Percentiles rank a stretch among this genome's conserved stretches.
Evolutionary conservation across 2,329 filamentous ascomycete species (phyloP).

Genomic region (Mariannaea elegans): DNA sequence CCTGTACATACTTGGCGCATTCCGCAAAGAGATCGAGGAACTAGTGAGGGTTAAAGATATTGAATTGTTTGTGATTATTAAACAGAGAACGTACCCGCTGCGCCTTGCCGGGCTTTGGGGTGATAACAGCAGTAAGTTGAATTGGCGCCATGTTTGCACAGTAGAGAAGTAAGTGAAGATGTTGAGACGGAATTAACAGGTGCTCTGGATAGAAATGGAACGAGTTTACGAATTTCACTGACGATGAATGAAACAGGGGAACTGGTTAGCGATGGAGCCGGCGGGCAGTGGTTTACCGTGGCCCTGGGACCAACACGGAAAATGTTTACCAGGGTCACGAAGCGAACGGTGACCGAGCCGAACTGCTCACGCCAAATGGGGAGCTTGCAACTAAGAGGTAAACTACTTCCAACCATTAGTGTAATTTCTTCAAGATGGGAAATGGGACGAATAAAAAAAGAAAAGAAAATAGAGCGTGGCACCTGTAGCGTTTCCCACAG

Average conservation of each 20-base stretch:
- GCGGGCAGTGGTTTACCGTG: slow-evolving; percentile 2
- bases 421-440: too few relatives aligned
- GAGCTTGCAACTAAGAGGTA: too few relatives aligned
- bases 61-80: not conserved
- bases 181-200: not conserved
- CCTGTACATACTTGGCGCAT: slow-evolving; percentile 34
- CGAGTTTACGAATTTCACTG: not conserved
- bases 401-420: too few relatives aligned
- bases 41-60: slow-evolving; percentile 13
- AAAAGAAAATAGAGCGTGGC: not conserved
- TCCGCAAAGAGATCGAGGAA: slow-evolving; percentile 35
- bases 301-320: slow-evolving; percentile 17
- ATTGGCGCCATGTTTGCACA: slow-evolving; percentile 31
- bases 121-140: slow-evolving; percentile 39
- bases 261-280: slow-evolving; percentile 10
- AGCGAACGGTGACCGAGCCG: too few relatives aligned
- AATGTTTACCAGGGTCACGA: slow-evolving; percentile 23
- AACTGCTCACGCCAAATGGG: too few relatives aligned
- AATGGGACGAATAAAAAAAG: not conserved
- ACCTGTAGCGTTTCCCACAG: not conserved
- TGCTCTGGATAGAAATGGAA: not conserved
- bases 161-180: not conserved
- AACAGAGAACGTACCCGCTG: slow-evolving; percentile 25
- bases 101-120: slow-evolving; percentile 39
- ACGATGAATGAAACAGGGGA: not conserved